Base-by-base conservation (phyloP, 805 yeast genomes). In the Ogataea degrootiae region DNA sequence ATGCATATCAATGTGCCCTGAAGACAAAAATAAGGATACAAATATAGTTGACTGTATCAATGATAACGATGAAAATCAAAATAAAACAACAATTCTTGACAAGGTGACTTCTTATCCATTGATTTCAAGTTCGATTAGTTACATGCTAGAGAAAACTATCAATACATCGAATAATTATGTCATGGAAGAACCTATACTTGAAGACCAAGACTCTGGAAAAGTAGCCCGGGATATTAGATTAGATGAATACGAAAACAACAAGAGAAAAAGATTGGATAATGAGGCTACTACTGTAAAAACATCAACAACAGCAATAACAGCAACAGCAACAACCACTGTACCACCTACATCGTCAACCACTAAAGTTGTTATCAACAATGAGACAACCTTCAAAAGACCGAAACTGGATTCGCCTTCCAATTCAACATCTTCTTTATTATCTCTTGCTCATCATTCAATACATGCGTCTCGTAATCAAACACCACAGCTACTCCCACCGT, bases 101-200 rank as follows among this genome's bases (percentile, higher is more conserved):
- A 68, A 66, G 49, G 66, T 68, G 34, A 63, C 69, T 3, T 58
- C 70, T 0, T 67, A 67, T 49, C 72, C 72, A 2, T 44, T 68
- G 6, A 68, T 68, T 1, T 64, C 71, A 5, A 60, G 58, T 40
- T 66, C 71, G 0, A 66, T 68, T 47, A 65, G 57, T 41, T 67
- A 65, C 45, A 67, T 68, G 59, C 52, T 68, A 37, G 71, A 68
- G 48, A 66, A 61, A 41, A 68, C 68, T 1, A 64, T 66, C 16
- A 52, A 57, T 37, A 54, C 61, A 6, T 63, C 69, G 8, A 60
- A 55, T 46, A 55, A 50, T 42, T 53, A 60, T 34, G 51, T 65
- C 3, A 33, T 52, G 15, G 42, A 52, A 26, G 23, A 44, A 11
- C 21, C 45, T 14, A 6, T 45, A 6, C 9, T 40, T 26, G 35